Evolutionary conservation across 2,329 filamentous ascomycete genomes (phyloP), one percentile per base, ranked within the genome.

Genomic region (Botrytis sinoallii): DNA sequence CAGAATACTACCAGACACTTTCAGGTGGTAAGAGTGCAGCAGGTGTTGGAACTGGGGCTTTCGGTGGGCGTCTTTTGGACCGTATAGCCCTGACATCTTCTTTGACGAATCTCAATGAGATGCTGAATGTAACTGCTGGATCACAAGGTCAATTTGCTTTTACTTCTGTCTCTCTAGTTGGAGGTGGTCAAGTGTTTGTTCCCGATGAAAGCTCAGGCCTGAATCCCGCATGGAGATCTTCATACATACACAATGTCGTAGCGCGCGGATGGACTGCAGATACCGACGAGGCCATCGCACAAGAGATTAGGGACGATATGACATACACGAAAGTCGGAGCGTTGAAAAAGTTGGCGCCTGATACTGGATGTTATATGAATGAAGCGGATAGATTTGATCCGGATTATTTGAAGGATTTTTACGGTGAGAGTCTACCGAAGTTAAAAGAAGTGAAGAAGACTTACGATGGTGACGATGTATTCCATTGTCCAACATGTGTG

Each of bases 281-380:
- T 20, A 73, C 71, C 4, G 46, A 70, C 40, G 71, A 40, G 29
- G 42, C 40, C 25, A 44, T 25, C 10, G 35, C 25, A n/a, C 38
- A 70, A 38, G 32, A 44, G 18, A 76, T 10, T 8, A 65, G 61
- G 20, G 38, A 60, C 20, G 64, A 73, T 32, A 76, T 75, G 25
- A 75, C 74, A 12, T 71, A 75, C 25, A 74, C 67, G 8, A 76
- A 76, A 60, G 60, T 72, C 14, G 73, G 73, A 75, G 80, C 80
- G 14, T 76, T 82, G 10, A 81, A 82, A 72, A 78, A 76, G 6
- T 75, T 85, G 25, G 82, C 83, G 2, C 84, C 84, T 1, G 76
- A 81, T 60, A 83, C 81, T 10, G 85, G 84, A 5, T 80, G 80
- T 5, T 85, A 85, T 76, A 81, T 84, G 77, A 85, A 85, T 71